Evolutionary conservation across 495 filamentous ascomycete genomes (phyloP), one percentile per base, ranked within the genome.

Genomic region (Neurospora terricola): DNA sequence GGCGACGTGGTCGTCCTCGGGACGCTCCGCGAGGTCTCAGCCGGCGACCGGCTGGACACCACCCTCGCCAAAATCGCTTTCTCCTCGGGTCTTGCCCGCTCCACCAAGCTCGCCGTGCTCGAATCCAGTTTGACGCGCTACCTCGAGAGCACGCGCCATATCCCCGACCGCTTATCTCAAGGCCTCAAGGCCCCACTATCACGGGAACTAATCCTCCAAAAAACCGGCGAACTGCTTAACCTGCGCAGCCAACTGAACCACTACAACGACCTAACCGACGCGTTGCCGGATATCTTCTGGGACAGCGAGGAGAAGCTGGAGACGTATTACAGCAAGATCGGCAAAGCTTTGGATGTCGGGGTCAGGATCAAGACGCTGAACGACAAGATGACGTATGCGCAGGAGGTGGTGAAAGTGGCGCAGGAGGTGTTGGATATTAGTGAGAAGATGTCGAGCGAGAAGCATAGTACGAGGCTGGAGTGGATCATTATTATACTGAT

Each of bases 401-500:
- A 94, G 77, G 96, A 98, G 79, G 98, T 98, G 77, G 95, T 96
- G 12, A 92, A 86, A 74, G 94, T 98, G 14, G 84, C 98, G 18
- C 87, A 96, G 72, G 92, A 97, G 73, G 98, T 98, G 79, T 93
- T 96, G 14, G 92, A 89, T 75, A 94, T 98, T n/a, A 84, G 97
- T 27, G 86, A 96, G 72, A 93, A 98, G 79, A 90, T 92, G 77
- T 84, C 96, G 73, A 97, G 94, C 80, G 95, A 98, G 84, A 91
- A 90, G 74, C 93, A 98, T 81, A 90, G 92, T 11, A 88, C 94
- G 16, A 84, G 92, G 48, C 82, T 99, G n/a, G 96, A 98, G 83
- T 97, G 93, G 94, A 94, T 96, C 79, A 98, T 99, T 76, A 99
- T 99, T 77, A 87, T 91, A 8, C 86, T 99, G 72, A 99, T 99